Evolutionary conservation across 1,284 basidiomycete genomes (phyloP), one percentile per base, ranked within the genome.

Genomic region (Trichosporon asahii): DNA sequence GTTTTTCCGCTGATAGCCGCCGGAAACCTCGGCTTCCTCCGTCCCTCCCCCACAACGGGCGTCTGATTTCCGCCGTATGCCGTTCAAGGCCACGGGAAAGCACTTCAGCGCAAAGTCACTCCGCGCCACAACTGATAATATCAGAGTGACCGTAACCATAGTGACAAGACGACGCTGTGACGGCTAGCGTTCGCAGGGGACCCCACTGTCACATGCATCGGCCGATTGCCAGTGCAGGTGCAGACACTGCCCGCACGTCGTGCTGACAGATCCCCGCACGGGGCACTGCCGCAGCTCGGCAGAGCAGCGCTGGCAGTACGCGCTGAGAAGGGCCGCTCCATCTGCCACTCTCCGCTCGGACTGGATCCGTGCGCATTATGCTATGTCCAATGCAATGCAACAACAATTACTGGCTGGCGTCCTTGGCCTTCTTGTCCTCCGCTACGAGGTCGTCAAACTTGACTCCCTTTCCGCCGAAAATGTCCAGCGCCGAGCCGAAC

Each of bases 401-500:
- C 21, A 25, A 61, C 57, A 33, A 31, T 18, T 33, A 61, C 57
- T 18, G 8, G 61, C 64, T 65, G 46, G 66, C 40, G 18, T 66
- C 70, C 70, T 78, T 78, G 8, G 76, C 75, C 68, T 65, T 27
- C 46, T 68, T 70, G 70, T 81, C 77, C 76, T 84, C 84, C 61
- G 76, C 70, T 6, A 91, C 88, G 2, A 94, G 84, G 67, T 92
- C 90, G 8, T 88, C 86, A 74, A 94, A 90, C 40, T 86, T 88
- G 37, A 94, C 91, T 4, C 90, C 85, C 0, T 78, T 85, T 0
- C 93, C 93, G 1, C 92, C 92, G 76, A 94, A 94, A 21, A 94
- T 93, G 77, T 94, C 92, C 35, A 94, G 84, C 1, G 92, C 86
- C 71, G 91, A 95, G 72, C 97, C 97, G 80, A 91, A 99, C 0